Base-by-base conservation (phyloP, 2,329 filamentous ascomycete species). In the Alternaria sp. region DNA sequence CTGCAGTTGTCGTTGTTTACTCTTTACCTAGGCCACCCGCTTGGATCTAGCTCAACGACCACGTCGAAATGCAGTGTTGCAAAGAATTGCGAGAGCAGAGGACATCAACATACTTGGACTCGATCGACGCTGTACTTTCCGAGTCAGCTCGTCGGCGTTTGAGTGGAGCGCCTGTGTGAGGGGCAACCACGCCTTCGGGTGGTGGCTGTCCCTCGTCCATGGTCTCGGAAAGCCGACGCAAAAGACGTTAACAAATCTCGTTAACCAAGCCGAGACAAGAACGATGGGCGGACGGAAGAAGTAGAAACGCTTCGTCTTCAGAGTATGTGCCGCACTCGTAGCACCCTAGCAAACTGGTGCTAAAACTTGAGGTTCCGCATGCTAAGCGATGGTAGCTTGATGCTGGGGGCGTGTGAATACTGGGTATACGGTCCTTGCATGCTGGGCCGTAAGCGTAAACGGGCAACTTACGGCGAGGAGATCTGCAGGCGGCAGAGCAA, bases 161-260 rank as follows among this genome's bases (percentile, higher is more conserved):
- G 63, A 68, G 67, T 66, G 65, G 68, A 68, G 68, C 65, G 66
- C 64, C 66, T 67, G 70, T 76, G 69, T 70, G 70, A 75, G 72
- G 66, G 66, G 63, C 69, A 67, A 67, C 74, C 73, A 62, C 62
- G 62, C 67, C 66, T 61, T 72, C 73, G 74, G 74, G 72, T 72
- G 61, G 72, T 75, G 74, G 73, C 74, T 68, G 71, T 63, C 61
- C 70, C 72, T 69, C 64, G 50, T 74, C 73, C 74, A 76, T 77
- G 73, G 73, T 64, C 56, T 62, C 71, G 73, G 73, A 73, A 67
- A 63, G 65, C 55, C 61, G 61, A 62, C 62, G 59, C 57, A 64
- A 54, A 62, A 60, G 42, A 51, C 54, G 17, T 53, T 58, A 62
- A 44, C 56, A 33, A 51, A 26, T 64, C 64, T 64, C 41, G 59